Evolutionary conservation across 805 yeast species (phyloP), one percentile per base, ranked within the genome.

Genomic region (Komagataella pastoris): DNA sequence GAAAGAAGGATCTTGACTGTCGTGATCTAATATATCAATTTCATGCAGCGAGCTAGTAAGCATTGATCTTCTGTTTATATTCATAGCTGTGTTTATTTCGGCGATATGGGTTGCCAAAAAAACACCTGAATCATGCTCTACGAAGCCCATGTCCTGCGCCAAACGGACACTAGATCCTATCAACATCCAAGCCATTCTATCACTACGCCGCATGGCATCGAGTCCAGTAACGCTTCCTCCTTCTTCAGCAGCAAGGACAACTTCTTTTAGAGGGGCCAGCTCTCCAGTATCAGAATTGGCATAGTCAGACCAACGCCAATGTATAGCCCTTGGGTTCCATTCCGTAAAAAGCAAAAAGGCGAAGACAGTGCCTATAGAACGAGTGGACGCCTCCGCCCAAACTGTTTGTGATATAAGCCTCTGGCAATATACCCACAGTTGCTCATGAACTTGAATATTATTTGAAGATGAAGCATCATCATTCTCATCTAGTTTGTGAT

Each of bases 251-350:
- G 50, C 44, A 46, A 50, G 66, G 12, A 55, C 53, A 45, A 52
- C 14, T 50, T 47, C 43, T 44, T 53, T 49, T 6, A 23, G 40
- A 19, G 19, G 44, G 40, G 46, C 54, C 52, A 49, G 56, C 30
- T 56, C 55, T 52, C 75, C 80, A 7, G 76, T 82, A 0, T 77
- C 72, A 49, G 69, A 65, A 58, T 84, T 83, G 1, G 91, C 95
- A 66, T 88, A 86, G 65, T 90, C 96, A 0, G 81, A 68, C 86
- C 91, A 80, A 56, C 88, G 69, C 83, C 89, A 84, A 64, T 89
- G 97, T 54, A 89, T 88, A 3, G 96, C 96, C 51, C 96, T 71
- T 3, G 97, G 97, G 58, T 89, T 88, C 98, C 98, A 90, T 64
- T 91, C 97, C 0, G 96, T 86, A 58, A 88, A 83, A 17, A 90